These are phyloP conservation scores for Cystoisospora suis DNA, from an alignment of 169 alveolate genomes.

Conservation along the genomic window DNA sequence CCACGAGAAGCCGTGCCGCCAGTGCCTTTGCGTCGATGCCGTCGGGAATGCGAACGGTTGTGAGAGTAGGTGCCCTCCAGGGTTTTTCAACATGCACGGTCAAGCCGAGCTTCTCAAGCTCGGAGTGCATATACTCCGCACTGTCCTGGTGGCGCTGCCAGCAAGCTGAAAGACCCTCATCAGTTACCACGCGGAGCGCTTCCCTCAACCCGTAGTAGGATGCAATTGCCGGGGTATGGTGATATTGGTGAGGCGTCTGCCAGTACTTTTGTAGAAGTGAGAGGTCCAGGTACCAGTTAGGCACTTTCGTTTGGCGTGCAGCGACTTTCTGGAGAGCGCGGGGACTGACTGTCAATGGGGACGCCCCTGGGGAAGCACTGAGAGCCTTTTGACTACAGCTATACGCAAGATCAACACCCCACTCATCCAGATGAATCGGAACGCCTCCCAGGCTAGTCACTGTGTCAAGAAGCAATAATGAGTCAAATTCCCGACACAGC, in stretches of 20 bases:
- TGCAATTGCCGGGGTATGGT: conserved; percentile 65
- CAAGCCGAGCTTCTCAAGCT: conserved; percentile 31
- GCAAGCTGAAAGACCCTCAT: conserved; percentile 45
- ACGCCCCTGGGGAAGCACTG: conserved; percentile 65
- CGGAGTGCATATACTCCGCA: conserved; percentile 39
- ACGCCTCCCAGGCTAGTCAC: conserved; percentile 64
- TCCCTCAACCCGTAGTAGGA: conserved; percentile 58
- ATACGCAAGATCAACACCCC: conserved; percentile 58
- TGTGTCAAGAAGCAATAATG: conserved; percentile 64
- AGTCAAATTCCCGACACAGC: conserved; percentile 42
- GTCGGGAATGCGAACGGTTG: conserved; percentile 55
- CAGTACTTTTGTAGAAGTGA: conserved; percentile 32
- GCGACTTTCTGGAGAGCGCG: conserved; percentile 56
- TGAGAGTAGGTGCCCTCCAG: conserved; percentile 41
- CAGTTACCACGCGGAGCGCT: conserved; percentile 57
- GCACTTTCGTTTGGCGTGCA: conserved; percentile 15
- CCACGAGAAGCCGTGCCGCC: background rate
- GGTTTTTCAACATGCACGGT: conserved; percentile 30
- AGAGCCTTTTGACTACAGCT: conserved; percentile 61
- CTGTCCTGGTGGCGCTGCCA: conserved; percentile 46
- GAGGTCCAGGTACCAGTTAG: conserved; percentile 28
- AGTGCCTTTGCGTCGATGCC: conserved; percentile 32
- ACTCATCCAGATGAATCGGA: conserved; percentile 58
- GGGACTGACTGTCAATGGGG: conserved; percentile 66
- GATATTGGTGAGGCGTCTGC: conserved; percentile 60